Evolutionary conservation across 2,329 filamentous ascomycete genomes (phyloP), one percentile per base, ranked within the genome.

Genomic region (Phoma sp.): DNA sequence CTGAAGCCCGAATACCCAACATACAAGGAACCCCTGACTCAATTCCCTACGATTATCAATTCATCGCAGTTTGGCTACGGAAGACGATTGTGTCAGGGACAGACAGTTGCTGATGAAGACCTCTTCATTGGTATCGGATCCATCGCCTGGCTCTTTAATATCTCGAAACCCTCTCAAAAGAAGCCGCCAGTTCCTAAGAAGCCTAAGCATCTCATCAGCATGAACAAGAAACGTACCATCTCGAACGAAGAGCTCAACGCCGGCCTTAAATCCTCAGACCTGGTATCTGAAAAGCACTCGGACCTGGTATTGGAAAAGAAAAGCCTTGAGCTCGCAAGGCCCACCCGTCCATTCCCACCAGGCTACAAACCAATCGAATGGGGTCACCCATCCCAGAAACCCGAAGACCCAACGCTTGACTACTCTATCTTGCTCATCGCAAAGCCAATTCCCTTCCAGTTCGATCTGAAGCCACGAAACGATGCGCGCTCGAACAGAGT

Each of bases 1-100:
- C 92, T 93, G 73, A 75, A 82, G 28, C 75, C 80, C 1, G 72
- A 73, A 11, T 84, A 76, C 67, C 81, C 81, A n/a, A 82, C 79
- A 0, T 84, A 78, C 62, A 78, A 77, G 59, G 81, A 81, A 57
- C 81, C 82, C 2, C 76, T 83, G 11, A 79, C 76, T 1, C 72
- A 78, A 32, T 82, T 75, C 50, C 83, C 82, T 3, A 83, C 80
- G 48, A 78, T 84, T 52, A 80, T 82, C 55, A 82, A 82, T 63
- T 78, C 80, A 66, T 78, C 78, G 7, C 79, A 81, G 26, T 85
- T 85, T 52, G 83, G 83, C 14, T 84, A 82, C 69, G 83, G 83
- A 2, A 76, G 82, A 38, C 75, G 83, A 25, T 68, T 73, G 6
- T 79, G 78, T 62, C 77, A 77, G 45, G 77, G 78, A 5, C 71